These are phyloP conservation scores for Talaromyces wortmannii DNA, from an alignment of 495 filamentous ascomycete genomes.

Conservation along the genomic window DNA sequence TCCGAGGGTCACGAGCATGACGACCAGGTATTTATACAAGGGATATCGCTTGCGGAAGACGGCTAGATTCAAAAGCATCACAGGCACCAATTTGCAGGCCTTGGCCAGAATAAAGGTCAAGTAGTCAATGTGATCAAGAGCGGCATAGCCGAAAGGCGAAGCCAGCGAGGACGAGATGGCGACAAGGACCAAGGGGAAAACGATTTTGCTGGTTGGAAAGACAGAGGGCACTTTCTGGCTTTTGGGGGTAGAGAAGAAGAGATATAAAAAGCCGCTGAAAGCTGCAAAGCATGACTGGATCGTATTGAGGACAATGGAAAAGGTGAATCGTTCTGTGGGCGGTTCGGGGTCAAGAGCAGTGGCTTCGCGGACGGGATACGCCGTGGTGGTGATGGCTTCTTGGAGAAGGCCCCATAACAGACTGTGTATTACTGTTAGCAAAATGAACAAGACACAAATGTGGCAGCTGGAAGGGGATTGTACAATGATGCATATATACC, in stretches of 20 bases:
- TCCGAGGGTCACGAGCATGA: slow-evolving; percentile 80
- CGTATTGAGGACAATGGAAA: slow-evolving; percentile 90
- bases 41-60: slow-evolving; percentile 88
- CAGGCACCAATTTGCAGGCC: slow-evolving; percentile 92
- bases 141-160: slow-evolving; percentile 91
- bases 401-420: slow-evolving; percentile 94
- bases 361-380: slow-evolving; percentile 46
- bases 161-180: slow-evolving; percentile 82
- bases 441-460: slow-evolving; percentile 3
- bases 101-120: slow-evolving; percentile 98
- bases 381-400: slow-evolving; percentile 95
- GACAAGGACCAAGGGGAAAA: slow-evolving; percentile 77
- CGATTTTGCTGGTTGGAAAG: slow-evolving; percentile 67
- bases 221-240: slow-evolving; percentile 50
- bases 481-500: slow-evolving; percentile 98
- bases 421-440: slow-evolving; percentile 34
- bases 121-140: slow-evolving; percentile 93
- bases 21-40: slow-evolving; percentile 93
- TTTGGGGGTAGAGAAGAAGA: slow-evolving; percentile 56
- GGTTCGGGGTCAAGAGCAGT: slow-evolving; percentile 43
- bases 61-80: slow-evolving; percentile 94
- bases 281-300: slow-evolving; percentile 90
- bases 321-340: slow-evolving; percentile 67
- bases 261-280: slow-evolving; percentile 73
- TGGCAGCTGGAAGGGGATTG: slow-evolving; percentile 17